Conservation (phyloP, 768 basidiomycete species). For the Boletus patriciae region DNA sequence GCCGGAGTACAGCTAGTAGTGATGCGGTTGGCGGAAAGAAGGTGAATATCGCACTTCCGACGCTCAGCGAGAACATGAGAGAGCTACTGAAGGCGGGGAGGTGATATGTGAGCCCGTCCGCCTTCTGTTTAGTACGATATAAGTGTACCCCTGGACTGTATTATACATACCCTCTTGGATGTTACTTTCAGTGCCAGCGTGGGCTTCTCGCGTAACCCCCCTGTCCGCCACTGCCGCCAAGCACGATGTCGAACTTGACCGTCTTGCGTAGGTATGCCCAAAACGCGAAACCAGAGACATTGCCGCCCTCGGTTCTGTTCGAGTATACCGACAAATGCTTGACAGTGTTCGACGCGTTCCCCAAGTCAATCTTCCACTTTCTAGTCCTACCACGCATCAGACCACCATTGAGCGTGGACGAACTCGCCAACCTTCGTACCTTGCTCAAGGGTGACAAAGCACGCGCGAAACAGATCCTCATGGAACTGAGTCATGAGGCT, state of each 20-base stretch:
- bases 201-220: slow-evolving; percentile 1
- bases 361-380: slow-evolving; percentile 87
- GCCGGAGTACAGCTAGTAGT: slow-evolving; percentile 19
- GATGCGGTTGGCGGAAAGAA: slow-evolving; percentile 13
- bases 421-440: slow-evolving; percentile 54
- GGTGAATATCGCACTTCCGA: slow-evolving; percentile 42
- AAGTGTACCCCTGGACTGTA: slow-evolving; percentile 12
- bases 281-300: slow-evolving; percentile 43
- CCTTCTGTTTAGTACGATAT: slow-evolving; percentile 3
- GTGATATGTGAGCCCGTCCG: slow-evolving; percentile 11
- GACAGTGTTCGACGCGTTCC: slow-evolving; percentile 73
- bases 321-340: slow-evolving; percentile 52
- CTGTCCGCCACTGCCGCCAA: neutral
- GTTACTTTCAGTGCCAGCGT: neutral
- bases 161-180: slow-evolving; percentile 13
- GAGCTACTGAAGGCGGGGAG: slow-evolving; percentile 54
- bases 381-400: slow-evolving; percentile 70
- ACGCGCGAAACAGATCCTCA: slow-evolving; percentile 53
- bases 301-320: slow-evolving; percentile 65
- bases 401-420: slow-evolving; percentile 32
- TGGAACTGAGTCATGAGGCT: slow-evolving; percentile 56
- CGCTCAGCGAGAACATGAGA: slow-evolving; percentile 61
- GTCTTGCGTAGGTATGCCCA: slow-evolving; percentile 63
- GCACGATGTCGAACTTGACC: slow-evolving; percentile 44
- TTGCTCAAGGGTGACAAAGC: slow-evolving; percentile 56